Evolutionary conservation across 305 asterid genomes (phyloP).

Genomic region (Petunia hybrid): DNA sequence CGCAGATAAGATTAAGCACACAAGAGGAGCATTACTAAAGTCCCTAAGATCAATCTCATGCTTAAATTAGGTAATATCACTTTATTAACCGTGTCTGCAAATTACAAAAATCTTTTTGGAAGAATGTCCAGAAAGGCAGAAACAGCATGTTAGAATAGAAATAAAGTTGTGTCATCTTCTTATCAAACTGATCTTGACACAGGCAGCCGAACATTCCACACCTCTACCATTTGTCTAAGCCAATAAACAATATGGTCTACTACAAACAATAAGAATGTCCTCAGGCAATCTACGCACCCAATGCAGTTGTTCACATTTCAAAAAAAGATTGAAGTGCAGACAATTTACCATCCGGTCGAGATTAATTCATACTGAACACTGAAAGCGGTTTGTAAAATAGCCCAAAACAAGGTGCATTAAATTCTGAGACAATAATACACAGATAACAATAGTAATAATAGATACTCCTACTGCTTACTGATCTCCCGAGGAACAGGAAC

Average conservation of each 20-base stretch:
- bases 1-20: constrained; percentile 21
- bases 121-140: not conserved
- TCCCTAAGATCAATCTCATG: not conserved
- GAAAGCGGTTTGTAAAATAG: not conserved
- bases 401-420: not conserved
- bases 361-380: not conserved
- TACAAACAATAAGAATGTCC: not conserved
- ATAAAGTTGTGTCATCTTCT: not conserved
- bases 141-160: not conserved
- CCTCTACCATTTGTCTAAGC: not conserved
- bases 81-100: not conserved
- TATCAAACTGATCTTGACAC: not conserved
- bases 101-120: not conserved
- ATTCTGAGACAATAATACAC: not conserved
- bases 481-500: not conserved
- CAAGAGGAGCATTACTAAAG: constrained; percentile 34
- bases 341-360: not conserved
- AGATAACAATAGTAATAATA: not conserved
- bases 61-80: constrained; percentile 21
- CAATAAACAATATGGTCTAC: not conserved
- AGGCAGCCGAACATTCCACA: not conserved
- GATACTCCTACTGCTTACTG: not conserved
- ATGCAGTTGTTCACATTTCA: not conserved
- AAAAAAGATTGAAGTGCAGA: not conserved
- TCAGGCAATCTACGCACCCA: not conserved